Evolutionary conservation across 768 basidiomycete genomes (phyloP), one percentile per base, ranked within the genome.

Genomic region (Mycena rebaudengoi): DNA sequence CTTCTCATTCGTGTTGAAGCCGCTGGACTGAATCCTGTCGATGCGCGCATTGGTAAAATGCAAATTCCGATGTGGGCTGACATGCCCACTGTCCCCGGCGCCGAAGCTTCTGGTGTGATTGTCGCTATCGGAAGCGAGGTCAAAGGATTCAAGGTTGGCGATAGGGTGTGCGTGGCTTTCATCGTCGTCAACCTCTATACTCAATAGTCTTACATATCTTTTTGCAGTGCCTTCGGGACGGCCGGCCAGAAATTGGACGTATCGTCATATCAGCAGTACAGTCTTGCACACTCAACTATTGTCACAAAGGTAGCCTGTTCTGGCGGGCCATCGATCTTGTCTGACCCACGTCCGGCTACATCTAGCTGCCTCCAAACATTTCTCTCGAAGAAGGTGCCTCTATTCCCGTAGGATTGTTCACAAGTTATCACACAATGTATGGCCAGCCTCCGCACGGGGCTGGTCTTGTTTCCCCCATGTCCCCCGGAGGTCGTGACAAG

Each of bases 81-180:
- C n/a, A 33, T 28, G 69, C 86, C 83, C 11, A 78, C 78, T 5
- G 71, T 87, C 2, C 56, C 84, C 0, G 87, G 87, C 1, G 73
- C 70, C n/a, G n/a, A n/a, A n/a, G n/a, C n/a, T n/a, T n/a, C n/a
- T n/a, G n/a, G n/a, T n/a, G n/a, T n/a, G n/a, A 82, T 88, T 6
- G 80, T 79, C 21, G 78, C 74, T 37, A 76, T 88, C 41, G 88
- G 86, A 5, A 80, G 82, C 56, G 84, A 81, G 1, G 86, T 88
- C 5, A 77, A 73, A 14, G 74, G 75, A 28, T 83, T 86, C 68
- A 76, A 81, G 62, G 77, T 76, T 29, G 87, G 86, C 1, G 85
- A 88, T 69, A 75, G 79, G 70, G 84, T 88, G 84, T 85, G 74
- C 68, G 82, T 68, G n/a, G 35, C 46, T 28, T 61, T 57, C 44